Base-by-base conservation (phyloP, 345 rosid species). In the Populus davidiana region DNA sequence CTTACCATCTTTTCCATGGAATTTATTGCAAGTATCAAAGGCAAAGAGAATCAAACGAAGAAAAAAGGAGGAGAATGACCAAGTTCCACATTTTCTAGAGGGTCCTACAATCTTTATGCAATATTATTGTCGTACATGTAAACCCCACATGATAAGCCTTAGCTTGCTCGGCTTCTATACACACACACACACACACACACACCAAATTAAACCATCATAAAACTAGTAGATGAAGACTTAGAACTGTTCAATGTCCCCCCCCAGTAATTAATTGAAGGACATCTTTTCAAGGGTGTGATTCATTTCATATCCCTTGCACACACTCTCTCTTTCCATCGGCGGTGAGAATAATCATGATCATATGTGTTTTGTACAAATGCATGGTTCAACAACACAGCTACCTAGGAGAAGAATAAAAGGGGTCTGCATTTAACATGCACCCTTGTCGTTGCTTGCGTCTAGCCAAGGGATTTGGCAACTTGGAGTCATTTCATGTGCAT, bases 21-120 rank as follows among this genome's bases (percentile, higher is more conserved):
- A 44, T 39, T 8, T 39, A 70, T 25, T 14, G 25, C 0, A 47
- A 17, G 39, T 18, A 29, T 59, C 39, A 47, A 70, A 25, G 61
- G 50, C 73, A 49, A 47, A 70, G 36, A 39, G 52, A 69, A 69
- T 23, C 72, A 44, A 69, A 41, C 21, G 18, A 41, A 44, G 13
- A 16, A 18, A 23, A 17, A 43, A 43, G 49, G 6, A 33, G 72
- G 2, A 41, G 4, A 44, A 23, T 5, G 5, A 27, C 47, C 17
- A 17, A 5, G 31, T 41, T 25, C 38, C 38, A 66, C 41, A 35
- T 63, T 33, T 63, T 35, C 39, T 2, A 33, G 7, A 54, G 29
- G 75, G 75, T 21, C 65, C 75, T 54, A 72, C 75, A 41, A 35
- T 54, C 66, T 72, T 14, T 35, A 54, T 35, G 62, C 65, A 50